Evolutionary conservation across 1,284 basidiomycete genomes (phyloP).

Genomic region (Mycena citricolor): DNA sequence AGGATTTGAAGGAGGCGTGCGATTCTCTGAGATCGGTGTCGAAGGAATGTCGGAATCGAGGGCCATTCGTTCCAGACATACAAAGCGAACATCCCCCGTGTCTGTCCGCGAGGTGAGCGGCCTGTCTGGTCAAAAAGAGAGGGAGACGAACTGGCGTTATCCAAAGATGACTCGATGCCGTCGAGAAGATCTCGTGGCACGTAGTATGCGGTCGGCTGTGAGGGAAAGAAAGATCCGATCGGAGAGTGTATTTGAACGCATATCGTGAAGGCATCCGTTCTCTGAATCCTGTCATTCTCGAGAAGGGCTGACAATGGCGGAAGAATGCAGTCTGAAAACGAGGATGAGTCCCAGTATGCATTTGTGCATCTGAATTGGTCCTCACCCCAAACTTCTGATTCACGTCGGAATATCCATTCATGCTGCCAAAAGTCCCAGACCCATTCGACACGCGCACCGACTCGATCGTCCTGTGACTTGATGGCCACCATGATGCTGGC

Average conservation of each 20-base stretch:
- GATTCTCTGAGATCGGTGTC: slow-evolving; percentile 25
- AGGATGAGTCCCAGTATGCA: slow-evolving; percentile 23
- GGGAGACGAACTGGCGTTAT: slow-evolving; percentile 56
- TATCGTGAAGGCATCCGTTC: slow-evolving; percentile 66
- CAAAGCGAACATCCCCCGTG: slow-evolving; percentile 55
- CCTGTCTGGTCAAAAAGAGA: not conserved
- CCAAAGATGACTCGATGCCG: slow-evolving; percentile 59
- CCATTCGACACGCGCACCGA: slow-evolving; percentile 69
- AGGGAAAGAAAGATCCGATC: slow-evolving; percentile 61
- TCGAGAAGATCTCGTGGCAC: slow-evolving; percentile 62
- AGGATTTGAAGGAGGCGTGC: slow-evolving; percentile 27
- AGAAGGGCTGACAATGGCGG: slow-evolving; percentile 63
- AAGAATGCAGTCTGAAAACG: slow-evolving; percentile 55
- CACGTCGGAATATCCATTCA: slow-evolving; percentile 64
- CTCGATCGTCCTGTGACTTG: slow-evolving; percentile 60
- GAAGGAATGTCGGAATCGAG: slow-evolving; percentile 35
- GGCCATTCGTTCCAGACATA: slow-evolving; percentile 64
- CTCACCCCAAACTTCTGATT: slow-evolving; percentile 71
- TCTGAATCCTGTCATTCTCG: slow-evolving; percentile 54
- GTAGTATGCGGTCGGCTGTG: slow-evolving; percentile 64
- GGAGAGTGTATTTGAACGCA: slow-evolving; percentile 72
- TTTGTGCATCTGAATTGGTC: not conserved
- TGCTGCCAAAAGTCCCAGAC: slow-evolving; percentile 69
- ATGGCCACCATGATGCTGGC: slow-evolving; percentile 74
- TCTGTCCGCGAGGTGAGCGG: slow-evolving; percentile 31